Base-by-base conservation (phyloP, 208 protist species). In the Wallacemonas rigidus region DNA sequence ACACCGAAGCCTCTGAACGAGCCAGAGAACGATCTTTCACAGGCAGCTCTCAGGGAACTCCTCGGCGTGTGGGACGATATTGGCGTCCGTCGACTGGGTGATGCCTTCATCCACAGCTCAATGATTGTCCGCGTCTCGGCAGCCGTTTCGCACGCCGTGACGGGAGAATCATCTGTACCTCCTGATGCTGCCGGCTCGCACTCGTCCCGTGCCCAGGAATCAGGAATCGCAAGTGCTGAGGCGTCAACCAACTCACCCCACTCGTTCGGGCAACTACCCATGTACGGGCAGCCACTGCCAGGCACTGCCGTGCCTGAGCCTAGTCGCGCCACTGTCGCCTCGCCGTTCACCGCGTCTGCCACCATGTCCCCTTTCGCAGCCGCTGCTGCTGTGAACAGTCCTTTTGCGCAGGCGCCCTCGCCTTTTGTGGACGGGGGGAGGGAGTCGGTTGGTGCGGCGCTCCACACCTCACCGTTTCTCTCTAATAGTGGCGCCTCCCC, bases 51-150 rank as follows among this genome's bases (percentile, higher is more conserved):
- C 83, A 77, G 81, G 48, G 87, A 86, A 62, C 76, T 97, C 68
- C 76, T 97, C 7, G 79, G 63, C 38, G 79, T 95, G 9, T 97
- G 92, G 90, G 92, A 97, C 65, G 80, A 76, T 45, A 79, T 92
- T 17, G 92, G 92, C 1, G 67, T 93, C 51, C 83, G 79, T 67
- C 71, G 90, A 36, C 73, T 95, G n/a, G 89, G 84, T 9, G 67
- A 68, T 39, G 73, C 80, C 15, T 97, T 97, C 80, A 75, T 95
- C 61, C 92, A 95, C 79, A 97, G 92, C 69, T 93, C 83, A 11
- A 95, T 95, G 92, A 79, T 97, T 43, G 86, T 95, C 81, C 91
- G 88, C 38, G 90, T 97, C 17, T 93, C 91, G 72, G 92, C 92
- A 3, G 90, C 85, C 8, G 80, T 67, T 26, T 80, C 83, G 12